These are phyloP conservation scores for Coemansia reversa DNA, from an alignment of 192 early-diverging fungal species.

Conservation along the genomic window DNA sequence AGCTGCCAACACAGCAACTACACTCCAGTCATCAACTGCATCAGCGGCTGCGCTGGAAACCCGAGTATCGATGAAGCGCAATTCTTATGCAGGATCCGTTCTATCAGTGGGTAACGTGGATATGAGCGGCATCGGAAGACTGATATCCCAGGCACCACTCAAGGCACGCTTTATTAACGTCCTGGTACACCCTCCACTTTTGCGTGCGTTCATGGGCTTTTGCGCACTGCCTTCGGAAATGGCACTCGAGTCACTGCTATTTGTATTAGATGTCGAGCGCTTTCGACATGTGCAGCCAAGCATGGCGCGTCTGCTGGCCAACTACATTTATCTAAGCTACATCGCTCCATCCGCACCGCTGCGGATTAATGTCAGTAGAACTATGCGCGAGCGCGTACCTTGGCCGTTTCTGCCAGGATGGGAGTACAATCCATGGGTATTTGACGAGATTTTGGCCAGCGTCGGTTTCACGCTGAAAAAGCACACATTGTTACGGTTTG, in stretches of 20 bases:
- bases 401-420: conserved; percentile 64
- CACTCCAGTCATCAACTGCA: too few relatives aligned
- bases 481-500: conserved; percentile 71
- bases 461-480: conserved; percentile 74
- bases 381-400: conserved; percentile 69
- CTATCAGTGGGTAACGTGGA: conserved; percentile 5
- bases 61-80: too few relatives aligned
- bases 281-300: conserved; percentile 59
- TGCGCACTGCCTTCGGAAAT: conserved; percentile 62
- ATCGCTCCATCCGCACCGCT: conserved; percentile 66
- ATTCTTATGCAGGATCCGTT: not conserved
- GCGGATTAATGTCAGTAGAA: conserved; percentile 68
- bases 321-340: conserved; percentile 79
- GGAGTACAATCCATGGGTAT: conserved; percentile 64
- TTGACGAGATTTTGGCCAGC: conserved; percentile 79
- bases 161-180: conserved; percentile 54
- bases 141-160: conserved; percentile 42
- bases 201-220: conserved; percentile 47
- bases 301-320: conserved; percentile 56
- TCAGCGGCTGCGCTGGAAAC: too few relatives aligned
- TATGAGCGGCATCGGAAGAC: conserved; percentile 16
- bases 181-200: conserved; percentile 26
- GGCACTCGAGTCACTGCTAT: conserved; percentile 76
- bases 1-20: too few relatives aligned
- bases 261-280: conserved; percentile 83